These are phyloP conservation scores for Lactifluus volemus DNA, from an alignment of 768 basidiomycete genomes.

Conservation along the genomic window DNA sequence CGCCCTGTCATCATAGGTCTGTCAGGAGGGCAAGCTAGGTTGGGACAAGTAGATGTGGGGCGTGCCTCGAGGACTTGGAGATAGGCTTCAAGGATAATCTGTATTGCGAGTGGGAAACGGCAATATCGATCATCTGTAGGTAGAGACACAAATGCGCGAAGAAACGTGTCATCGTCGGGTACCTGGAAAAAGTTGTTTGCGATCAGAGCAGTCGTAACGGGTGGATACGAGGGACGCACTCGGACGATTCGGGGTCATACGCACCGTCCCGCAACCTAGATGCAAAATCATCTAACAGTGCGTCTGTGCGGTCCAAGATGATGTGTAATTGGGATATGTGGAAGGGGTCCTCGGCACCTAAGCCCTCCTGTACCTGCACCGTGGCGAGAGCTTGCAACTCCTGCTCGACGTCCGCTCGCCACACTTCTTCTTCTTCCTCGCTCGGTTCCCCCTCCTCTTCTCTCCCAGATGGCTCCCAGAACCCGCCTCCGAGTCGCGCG, in stretches of 20 bases:
- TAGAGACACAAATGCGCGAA: slow-evolving; percentile 91
- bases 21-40: not conserved
- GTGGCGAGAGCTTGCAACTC: slow-evolving; percentile 50
- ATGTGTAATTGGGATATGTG: slow-evolving; percentile 77
- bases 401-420: slow-evolving; percentile 55
- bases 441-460: slow-evolving; percentile 27
- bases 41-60: not conserved
- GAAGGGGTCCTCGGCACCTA: slow-evolving; percentile 64
- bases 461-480: slow-evolving; percentile 65
- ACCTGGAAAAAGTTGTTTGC: slow-evolving; percentile 33
- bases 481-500: slow-evolving; percentile 53
- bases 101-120: slow-evolving; percentile 68
- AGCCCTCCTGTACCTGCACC: slow-evolving; percentile 54
- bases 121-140: slow-evolving; percentile 70
- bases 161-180: slow-evolving; percentile 72
- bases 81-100: slow-evolving; percentile 82
- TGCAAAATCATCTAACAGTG: slow-evolving; percentile 63
- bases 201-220: slow-evolving; percentile 14
- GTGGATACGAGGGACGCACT: slow-evolving; percentile 35
- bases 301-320: slow-evolving; percentile 59
- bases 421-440: slow-evolving; percentile 42
- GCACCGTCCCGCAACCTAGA: slow-evolving; percentile 43
- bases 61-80: slow-evolving; percentile 77
- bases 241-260: slow-evolving; percentile 40
- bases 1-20: slow-evolving; percentile 35